Percentiles rank a stretch among this genome's conserved stretches.
Evolutionary conservation across 1,139 yeast species (phyloP).

Genomic region (Scheffersomyces quercinus): DNA sequence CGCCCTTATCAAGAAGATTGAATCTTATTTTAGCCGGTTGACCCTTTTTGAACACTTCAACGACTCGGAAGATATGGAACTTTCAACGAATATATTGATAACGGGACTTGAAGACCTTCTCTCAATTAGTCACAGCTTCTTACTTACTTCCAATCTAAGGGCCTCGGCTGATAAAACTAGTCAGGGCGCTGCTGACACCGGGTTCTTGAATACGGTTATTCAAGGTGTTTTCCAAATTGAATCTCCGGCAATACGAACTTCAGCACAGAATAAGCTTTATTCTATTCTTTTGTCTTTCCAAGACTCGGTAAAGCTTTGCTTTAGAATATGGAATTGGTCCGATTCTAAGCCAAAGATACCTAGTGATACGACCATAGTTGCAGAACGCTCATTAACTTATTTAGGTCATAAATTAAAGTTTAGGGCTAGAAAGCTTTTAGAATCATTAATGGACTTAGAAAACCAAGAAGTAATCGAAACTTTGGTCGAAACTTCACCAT

Average conservation of each 20-base stretch:
- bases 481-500: conserved; percentile 42
- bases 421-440: conserved; percentile 67
- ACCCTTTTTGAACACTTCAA: conserved; percentile 15
- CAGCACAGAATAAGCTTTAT: conserved; percentile 54
- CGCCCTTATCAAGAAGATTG: conserved; percentile 49
- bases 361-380: conserved; percentile 13
- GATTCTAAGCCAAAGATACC: conserved; percentile 43
- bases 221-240: conserved; percentile 89
- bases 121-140: conserved; percentile 60
- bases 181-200: conserved; percentile 32
- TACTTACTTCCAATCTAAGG: conserved; percentile 36
- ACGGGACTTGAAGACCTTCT: conserved; percentile 69
- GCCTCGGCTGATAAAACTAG: conserved; percentile 14
- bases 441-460: conserved; percentile 67
- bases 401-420: conserved; percentile 70
- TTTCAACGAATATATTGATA: conserved; percentile 52
- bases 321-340: conserved; percentile 74
- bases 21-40: conserved; percentile 30
- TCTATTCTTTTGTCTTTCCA: conserved; percentile 64
- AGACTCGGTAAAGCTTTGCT: conserved; percentile 56
- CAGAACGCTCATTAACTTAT: conserved; percentile 52
- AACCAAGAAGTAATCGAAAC: conserved; percentile 74
- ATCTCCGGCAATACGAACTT: conserved; percentile 57
- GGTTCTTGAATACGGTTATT: conserved; percentile 73
- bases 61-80: conserved; percentile 36